These are phyloP conservation scores for Funneliformis geosporum DNA, from an alignment of 192 early-diverging fungal genomes.

Conservation along the genomic window DNA sequence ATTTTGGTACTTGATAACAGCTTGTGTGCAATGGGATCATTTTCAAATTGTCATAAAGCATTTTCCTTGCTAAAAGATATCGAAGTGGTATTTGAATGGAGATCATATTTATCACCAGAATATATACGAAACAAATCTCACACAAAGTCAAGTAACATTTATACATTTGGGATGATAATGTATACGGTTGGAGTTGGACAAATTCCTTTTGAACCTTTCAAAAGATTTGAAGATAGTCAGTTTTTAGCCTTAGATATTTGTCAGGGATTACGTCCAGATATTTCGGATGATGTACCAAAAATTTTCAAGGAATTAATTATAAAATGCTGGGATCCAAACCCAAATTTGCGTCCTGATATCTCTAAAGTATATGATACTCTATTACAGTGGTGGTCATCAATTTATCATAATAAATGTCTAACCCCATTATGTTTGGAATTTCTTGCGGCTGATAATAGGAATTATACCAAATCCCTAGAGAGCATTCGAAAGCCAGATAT, in stretches of 20 bases:
- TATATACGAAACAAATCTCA: neutral
- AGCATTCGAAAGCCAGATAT: too few species aligned
- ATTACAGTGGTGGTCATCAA: too few species aligned
- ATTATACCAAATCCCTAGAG: too few species aligned
- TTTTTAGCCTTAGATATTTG: too few species aligned
- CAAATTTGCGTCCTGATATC: neutral
- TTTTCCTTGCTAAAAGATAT: too few species aligned
- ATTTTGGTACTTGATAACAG: neutral
- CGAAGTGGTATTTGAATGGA: too few species aligned
- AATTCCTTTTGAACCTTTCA: neutral
- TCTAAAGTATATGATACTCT: neutral
- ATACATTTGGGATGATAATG: constrained; percentile 2
- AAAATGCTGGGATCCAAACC: neutral
- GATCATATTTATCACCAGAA: too few species aligned
- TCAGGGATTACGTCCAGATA: too few species aligned
- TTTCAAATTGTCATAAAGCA: neutral
- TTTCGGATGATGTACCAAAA: too few species aligned
- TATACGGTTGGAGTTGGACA: neutral
- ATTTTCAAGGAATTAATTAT: neutral
- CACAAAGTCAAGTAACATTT: neutral
- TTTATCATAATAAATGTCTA: neutral
- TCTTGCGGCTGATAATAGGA: neutral
- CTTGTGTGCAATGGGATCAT: neutral
- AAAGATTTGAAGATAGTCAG: too few species aligned
- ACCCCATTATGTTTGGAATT: too few species aligned